A percentile compares a stretch with the other conserved stretches of the same genome.
These are phyloP conservation scores for Lactarius evosmus DNA, from an alignment of 768 basidiomycete genomes.

Conservation along the genomic window DNA sequence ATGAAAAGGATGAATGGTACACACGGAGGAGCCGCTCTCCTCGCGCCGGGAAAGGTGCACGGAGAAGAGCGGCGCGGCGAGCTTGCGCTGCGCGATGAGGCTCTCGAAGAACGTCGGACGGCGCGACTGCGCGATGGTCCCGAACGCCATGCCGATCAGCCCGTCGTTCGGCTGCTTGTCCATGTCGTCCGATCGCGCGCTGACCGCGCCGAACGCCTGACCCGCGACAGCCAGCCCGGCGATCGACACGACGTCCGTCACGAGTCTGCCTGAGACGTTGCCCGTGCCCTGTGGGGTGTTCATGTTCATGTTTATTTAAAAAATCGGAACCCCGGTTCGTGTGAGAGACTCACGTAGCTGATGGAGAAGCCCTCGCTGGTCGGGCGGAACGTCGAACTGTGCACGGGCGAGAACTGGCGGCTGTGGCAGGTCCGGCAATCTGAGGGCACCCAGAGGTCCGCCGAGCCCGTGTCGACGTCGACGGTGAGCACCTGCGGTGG, in stretches of 20 bases:
- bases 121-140: constrained; percentile 46
- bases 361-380: constrained; percentile 38
- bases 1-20: too few relatives aligned
- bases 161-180: constrained; percentile 51
- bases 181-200: constrained; percentile 48
- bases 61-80: constrained; percentile 51
- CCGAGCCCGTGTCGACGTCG: constrained; percentile 66
- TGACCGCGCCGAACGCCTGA: constrained; percentile 58
- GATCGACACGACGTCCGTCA: constrained; percentile 49
- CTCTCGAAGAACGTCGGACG: constrained; percentile 64
- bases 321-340: too few relatives aligned
- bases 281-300: constrained; percentile 59
- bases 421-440: constrained; percentile 41
- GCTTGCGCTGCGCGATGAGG: constrained; percentile 42
- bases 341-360: constrained; percentile 41
- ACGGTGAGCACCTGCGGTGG: constrained; percentile 50
- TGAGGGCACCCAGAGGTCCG: constrained; percentile 59
- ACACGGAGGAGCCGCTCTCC: constrained; percentile 48
- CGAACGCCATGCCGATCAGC: constrained; percentile 60
- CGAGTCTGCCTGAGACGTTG: constrained; percentile 47
- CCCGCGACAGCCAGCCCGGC: constrained; percentile 43
- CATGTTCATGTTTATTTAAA: too few relatives aligned
- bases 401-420: constrained; percentile 38
- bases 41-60: constrained; percentile 50
- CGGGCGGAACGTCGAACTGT: constrained; percentile 44